phyloP scores from a whole-genome alignment of 176 grass and related monocot genomes.

The Thinopyrum elongatum region DNA sequence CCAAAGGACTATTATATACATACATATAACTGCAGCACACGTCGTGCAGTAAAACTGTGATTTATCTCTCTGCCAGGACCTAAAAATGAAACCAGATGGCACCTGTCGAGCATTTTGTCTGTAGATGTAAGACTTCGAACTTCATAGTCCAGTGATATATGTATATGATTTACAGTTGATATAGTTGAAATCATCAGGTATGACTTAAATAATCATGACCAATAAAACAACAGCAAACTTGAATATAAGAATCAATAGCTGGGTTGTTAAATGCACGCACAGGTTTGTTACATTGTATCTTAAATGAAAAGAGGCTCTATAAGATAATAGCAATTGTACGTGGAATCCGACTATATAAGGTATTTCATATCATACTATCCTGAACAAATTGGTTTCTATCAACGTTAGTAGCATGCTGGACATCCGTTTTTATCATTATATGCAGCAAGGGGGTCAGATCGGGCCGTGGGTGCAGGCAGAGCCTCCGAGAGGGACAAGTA shows the following conservation, averaged over 20 bases:
- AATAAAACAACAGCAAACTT: neutral
- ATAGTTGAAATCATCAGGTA: neutral
- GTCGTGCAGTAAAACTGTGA: neutral
- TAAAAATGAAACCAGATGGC: neutral
- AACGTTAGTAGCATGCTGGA: slow-evolving; percentile 7
- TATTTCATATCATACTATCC: neutral
- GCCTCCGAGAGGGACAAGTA: neutral
- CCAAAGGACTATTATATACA: neutral
- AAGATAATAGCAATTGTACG: neutral
- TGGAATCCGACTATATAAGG: neutral
- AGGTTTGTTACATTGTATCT: neutral
- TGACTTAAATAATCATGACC: slow-evolving; percentile 14
- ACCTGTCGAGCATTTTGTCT: neutral
- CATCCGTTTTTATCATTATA: neutral
- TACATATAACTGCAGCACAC: slow-evolving; percentile 13
- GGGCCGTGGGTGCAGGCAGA: neutral
- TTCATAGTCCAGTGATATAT: neutral
- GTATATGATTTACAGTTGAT: neutral
- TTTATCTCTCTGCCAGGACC: slow-evolving; percentile 8
- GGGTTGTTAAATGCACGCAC: neutral
- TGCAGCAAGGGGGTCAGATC: neutral
- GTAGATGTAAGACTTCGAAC: neutral
- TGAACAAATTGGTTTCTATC: neutral
- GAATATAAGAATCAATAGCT: neutral
- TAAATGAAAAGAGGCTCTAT: neutral